Evolutionary conservation across 192 early-diverging fungal species (phyloP), one percentile per base, ranked within the genome.

Genomic region (Jimgerdemannia flammicorona): DNA sequence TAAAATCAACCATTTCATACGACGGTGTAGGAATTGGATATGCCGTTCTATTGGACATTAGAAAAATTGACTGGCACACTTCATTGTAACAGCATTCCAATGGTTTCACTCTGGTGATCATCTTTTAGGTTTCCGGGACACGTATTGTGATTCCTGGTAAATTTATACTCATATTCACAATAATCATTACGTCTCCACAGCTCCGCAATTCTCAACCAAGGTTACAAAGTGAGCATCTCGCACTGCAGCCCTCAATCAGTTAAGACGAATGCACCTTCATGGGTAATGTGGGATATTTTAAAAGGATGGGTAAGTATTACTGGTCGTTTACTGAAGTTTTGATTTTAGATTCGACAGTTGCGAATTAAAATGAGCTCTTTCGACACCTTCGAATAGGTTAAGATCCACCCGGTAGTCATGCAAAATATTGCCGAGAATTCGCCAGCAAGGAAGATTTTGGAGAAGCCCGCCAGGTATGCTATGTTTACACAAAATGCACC

Each of bases 201-300:
- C 73, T 97, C 98, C 20, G 98, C 96, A 3, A 75, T 99, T 42
- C 87, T 98, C n/a, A 94, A 98, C 77, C 89, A 91, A 41, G 95
- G 95, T 7, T 98, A 94, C 84, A 86, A 90, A 70, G 93, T 96
- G 3, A 98, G 96, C 7, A 85, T 90, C 19, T 92, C 94, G 9
- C 98, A 99, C 84, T 91, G 93, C 70, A 70, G 79, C 6, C 85
- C 91, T 43, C 87, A 86, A 40, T 90, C 94, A 3, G 87, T 99
- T 77, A 99, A 99, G 81, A 99, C 97, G 3, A 84, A 97, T 75
- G 98, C 97, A 1, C 96, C 96, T 40, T 74, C 89, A 18, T 70
- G 80, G 6, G 91, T 95, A 8, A 73, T 99, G 19, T 99, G 98
- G 98, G 97, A 98, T 80, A 82, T 98, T 40, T 88, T 99, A 83